phyloP scores from a whole-genome alignment of 805 yeast genomes.

The Jamesozyma rosinii region DNA sequence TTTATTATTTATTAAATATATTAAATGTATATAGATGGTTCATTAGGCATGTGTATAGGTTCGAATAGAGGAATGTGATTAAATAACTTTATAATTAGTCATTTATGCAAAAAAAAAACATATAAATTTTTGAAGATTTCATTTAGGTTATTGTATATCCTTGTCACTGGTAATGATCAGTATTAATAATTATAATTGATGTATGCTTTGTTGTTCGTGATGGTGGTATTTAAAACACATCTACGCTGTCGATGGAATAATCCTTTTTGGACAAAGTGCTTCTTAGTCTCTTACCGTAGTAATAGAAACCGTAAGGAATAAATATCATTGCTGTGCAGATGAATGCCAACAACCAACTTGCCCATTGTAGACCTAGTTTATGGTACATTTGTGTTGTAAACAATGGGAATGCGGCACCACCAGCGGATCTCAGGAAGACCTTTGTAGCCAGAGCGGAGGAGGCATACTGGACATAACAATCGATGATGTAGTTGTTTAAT shows the following conservation, averaged over 20 bases:
- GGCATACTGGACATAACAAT: conserved; percentile 75
- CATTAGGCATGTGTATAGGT: no score
- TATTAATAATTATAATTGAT: neutral
- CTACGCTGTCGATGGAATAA: conserved; percentile 36
- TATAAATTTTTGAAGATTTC: neutral
- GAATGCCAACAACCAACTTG: conserved; percentile 68
- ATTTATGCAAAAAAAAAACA: neutral
- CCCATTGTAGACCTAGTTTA: conserved; percentile 70
- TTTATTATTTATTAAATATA: neutral
- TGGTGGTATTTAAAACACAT: conserved; percentile 5
- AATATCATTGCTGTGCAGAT: conserved; percentile 67
- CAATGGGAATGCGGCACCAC: conserved; percentile 81
- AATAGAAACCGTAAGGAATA: conserved; percentile 64
- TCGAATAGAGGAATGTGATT: no score
- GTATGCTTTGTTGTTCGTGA: neutral
- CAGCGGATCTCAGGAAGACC: conserved; percentile 70
- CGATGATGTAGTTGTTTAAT: conserved; percentile 77
- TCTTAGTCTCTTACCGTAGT: conserved; percentile 56
- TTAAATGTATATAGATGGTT: neutral
- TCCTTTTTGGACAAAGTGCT: conserved; percentile 58
- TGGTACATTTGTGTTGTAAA: conserved; percentile 76
- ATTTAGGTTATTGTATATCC: neutral
- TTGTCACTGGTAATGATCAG: neutral
- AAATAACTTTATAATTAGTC: neutral
- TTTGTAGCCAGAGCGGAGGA: conserved; percentile 77